phyloP scores from a whole-genome alignment of 2,329 filamentous ascomycete species.

The Fusarium floridanum region DNA sequence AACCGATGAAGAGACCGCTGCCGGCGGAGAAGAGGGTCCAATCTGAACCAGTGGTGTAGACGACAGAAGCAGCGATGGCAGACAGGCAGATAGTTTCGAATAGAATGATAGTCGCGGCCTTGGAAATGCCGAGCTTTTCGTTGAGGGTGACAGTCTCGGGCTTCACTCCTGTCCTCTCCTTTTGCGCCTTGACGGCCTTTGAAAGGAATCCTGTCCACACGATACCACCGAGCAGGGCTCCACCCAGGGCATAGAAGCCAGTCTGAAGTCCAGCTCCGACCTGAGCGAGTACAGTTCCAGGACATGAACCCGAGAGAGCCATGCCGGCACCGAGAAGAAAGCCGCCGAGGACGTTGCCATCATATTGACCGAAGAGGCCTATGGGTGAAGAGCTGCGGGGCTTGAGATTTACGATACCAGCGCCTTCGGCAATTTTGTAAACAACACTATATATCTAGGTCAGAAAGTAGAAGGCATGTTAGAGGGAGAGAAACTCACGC shows the following conservation, averaged over 20 bases:
- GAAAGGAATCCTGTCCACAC: constrained; percentile 62
- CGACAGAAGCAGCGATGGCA: constrained; percentile 55
- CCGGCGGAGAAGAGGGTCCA: constrained; percentile 59
- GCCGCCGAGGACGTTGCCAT: constrained; percentile 76
- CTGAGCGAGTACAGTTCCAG: constrained; percentile 74
- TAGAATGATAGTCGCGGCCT: constrained; percentile 52
- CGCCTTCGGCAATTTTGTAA: constrained; percentile 60
- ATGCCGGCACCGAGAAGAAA: constrained; percentile 74
- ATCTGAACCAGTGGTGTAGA: constrained; percentile 43
- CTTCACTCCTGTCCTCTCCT: constrained; percentile 42
- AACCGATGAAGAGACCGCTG: constrained; percentile 70
- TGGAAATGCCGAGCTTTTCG: constrained; percentile 57
- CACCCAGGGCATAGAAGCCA: constrained; percentile 65
- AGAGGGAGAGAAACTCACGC: constrained; percentile 60
- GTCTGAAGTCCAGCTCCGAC: constrained; percentile 65
- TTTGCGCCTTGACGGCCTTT: constrained; percentile 49
- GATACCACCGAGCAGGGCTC: constrained; percentile 68
- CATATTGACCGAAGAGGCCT: constrained; percentile 66
- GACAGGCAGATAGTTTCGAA: constrained; percentile 59
- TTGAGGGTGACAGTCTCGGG: constrained; percentile 53
- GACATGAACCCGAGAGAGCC: constrained; percentile 74
- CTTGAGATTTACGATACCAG: constrained; percentile 57
- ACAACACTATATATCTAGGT: constrained; percentile 52
- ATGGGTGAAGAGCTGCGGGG: constrained; percentile 66
- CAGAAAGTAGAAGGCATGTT: background rate